Evolutionary conservation across 2,329 filamentous ascomycete genomes (phyloP).

Genomic region (Hymenoscyphus salicellus): DNA sequence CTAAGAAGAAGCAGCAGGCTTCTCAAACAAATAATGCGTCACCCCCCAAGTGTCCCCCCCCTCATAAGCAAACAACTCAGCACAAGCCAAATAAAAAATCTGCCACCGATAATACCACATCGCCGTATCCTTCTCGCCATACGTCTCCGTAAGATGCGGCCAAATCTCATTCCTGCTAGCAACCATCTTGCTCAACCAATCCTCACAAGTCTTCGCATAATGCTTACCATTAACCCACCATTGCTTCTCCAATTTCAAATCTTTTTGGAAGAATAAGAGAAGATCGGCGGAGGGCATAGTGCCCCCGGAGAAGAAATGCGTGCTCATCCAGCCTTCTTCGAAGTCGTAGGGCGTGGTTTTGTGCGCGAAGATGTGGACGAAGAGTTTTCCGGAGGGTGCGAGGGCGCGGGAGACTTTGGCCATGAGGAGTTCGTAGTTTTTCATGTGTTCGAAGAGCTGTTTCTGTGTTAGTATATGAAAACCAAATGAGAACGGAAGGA

Average conservation of each 20-base stretch:
- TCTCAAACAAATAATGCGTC: conserved; percentile 64
- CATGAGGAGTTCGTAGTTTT: conserved; percentile 68
- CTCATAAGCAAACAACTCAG: conserved; percentile 64
- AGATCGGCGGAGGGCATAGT: conserved; percentile 69
- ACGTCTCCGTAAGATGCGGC: conserved; percentile 63
- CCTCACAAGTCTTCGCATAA: conserved; percentile 69
- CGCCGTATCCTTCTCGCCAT: conserved; percentile 56
- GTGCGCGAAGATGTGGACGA: conserved; percentile 67
- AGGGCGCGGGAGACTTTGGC: conserved; percentile 59
- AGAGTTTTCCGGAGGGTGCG: conserved; percentile 62
- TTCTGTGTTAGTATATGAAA: conserved; percentile 9
- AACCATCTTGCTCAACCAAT: conserved; percentile 62
- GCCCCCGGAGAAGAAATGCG: conserved; percentile 69
- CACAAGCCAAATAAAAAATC: conserved; percentile 70
- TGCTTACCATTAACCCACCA: conserved; percentile 71
- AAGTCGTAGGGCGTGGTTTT: conserved; percentile 66
- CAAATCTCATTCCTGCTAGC: conserved; percentile 58
- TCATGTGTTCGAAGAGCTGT: conserved; percentile 75
- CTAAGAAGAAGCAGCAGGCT: conserved; percentile 36
- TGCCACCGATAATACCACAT: conserved; percentile 71
- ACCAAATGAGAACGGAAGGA: conserved; percentile 3
- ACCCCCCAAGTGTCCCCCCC: conserved; percentile 68
- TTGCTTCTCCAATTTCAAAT: conserved; percentile 57
- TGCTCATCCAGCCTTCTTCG: conserved; percentile 71
- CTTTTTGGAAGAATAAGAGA: conserved; percentile 62